Percentiles rank a stretch among this genome's conserved stretches.
These are phyloP conservation scores for Chara braunii DNA, from an alignment of 139 green algal species.

Conservation along the genomic window DNA sequence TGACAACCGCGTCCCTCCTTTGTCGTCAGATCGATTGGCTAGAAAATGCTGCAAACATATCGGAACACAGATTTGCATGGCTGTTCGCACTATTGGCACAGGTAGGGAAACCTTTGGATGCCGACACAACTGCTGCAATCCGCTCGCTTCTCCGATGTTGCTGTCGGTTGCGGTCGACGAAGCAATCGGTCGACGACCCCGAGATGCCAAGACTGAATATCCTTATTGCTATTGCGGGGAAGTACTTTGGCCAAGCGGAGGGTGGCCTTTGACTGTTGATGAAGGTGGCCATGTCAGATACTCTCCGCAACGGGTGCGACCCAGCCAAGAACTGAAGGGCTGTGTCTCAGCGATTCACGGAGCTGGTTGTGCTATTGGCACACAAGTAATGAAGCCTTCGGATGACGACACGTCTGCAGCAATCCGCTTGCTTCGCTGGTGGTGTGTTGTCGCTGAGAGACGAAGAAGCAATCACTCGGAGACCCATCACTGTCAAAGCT, in stretches of 20 bases:
- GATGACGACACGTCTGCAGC: too few species aligned
- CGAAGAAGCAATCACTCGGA: too few species aligned
- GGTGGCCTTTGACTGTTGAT: background rate
- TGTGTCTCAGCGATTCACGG: too few species aligned
- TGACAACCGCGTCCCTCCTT: constrained; percentile 2
- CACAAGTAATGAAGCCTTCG: too few species aligned
- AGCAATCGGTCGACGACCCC: constrained; percentile 24
- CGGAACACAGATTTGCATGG: background rate
- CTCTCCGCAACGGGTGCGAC: too few species aligned
- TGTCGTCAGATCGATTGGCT: constrained; percentile 10
- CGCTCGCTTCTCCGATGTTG: constrained; percentile 52
- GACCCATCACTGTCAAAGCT: too few species aligned
- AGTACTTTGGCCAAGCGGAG: constrained; percentile 73
- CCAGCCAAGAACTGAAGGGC: too few species aligned
- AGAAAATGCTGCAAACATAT: background rate
- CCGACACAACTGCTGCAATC: constrained; percentile 43
- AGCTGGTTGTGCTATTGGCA: too few species aligned
- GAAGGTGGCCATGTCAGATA: too few species aligned
- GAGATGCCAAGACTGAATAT: constrained; percentile 62
- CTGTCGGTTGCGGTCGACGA: constrained; percentile 36
- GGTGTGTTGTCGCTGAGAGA: too few species aligned
- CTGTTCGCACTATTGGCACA: constrained; percentile 49
- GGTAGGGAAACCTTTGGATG: constrained; percentile 48
- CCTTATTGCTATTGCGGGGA: constrained; percentile 60
- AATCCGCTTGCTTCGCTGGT: too few species aligned